Percentiles rank a stretch among this genome's conserved stretches.
These are phyloP conservation scores for Polytrichum formosum DNA, from an alignment of 225 moss, liverwort and hornwort genomes.

Conservation along the genomic window DNA sequence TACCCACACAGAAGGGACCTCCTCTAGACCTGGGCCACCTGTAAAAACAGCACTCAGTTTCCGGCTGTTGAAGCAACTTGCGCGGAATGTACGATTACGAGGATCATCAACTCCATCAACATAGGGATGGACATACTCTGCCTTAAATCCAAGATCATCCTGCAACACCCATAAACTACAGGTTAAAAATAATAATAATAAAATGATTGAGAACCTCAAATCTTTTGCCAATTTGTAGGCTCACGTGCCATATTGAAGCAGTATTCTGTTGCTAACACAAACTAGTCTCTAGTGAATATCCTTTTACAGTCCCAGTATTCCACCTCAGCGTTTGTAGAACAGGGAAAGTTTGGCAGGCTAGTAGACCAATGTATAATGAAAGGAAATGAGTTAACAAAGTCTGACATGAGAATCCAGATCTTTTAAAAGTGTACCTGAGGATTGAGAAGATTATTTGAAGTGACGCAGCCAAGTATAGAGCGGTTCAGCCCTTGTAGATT, in stretches of 20 bases:
- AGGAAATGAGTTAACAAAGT: too few relatives aligned
- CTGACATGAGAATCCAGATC: too few relatives aligned
- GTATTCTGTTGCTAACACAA: too few relatives aligned
- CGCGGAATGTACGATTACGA: slow-evolving; percentile 82
- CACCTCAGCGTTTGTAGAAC: too few relatives aligned
- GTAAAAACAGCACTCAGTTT: slow-evolving; percentile 91
- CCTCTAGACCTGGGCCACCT: slow-evolving; percentile 75
- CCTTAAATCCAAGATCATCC: slow-evolving; percentile 94
- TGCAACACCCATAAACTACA: slow-evolving; percentile 7
- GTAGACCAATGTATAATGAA: too few relatives aligned
- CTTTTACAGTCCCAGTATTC: too few relatives aligned
- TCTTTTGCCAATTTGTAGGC: too few relatives aligned
- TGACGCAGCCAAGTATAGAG: slow-evolving; percentile 86
- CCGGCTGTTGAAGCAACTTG: slow-evolving; percentile 90
- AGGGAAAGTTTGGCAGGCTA: too few relatives aligned
- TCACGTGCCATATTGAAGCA: too few relatives aligned
- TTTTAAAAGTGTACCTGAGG: slow-evolving; percentile 46
- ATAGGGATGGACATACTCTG: slow-evolving; percentile 86
- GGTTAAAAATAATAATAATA: too few relatives aligned
- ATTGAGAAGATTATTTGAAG: slow-evolving; percentile 89
- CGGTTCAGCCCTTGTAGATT: slow-evolving; percentile 87
- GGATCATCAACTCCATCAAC: slow-evolving; percentile 82
- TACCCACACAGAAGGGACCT: slow-evolving; percentile 91
- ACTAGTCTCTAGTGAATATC: too few relatives aligned
- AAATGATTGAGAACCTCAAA: too few relatives aligned